Conservation (phyloP, 1,284 basidiomycete species). For the Stygiomarasmius scandens region DNA sequence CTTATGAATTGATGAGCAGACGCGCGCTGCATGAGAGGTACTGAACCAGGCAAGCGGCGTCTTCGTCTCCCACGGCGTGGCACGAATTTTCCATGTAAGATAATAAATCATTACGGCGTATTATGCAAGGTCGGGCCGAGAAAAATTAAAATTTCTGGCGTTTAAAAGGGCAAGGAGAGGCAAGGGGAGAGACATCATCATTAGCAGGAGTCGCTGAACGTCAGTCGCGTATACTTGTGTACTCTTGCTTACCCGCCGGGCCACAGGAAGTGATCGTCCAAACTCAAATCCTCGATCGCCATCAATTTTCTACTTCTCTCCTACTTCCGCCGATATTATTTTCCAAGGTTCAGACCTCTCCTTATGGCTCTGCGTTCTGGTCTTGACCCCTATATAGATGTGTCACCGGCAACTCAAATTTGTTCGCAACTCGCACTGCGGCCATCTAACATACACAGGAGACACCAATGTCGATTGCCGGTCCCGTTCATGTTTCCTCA, state of each 20-base stretch:
- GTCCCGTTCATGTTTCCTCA: conserved; percentile 45
- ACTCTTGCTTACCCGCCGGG: neutral
- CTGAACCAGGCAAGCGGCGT: too few relatives aligned
- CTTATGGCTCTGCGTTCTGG: conserved; percentile 22
- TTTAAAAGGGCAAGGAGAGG: conserved; percentile 15
- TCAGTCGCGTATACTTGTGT: neutral
- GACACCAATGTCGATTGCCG: conserved; percentile 59
- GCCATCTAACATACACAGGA: conserved; percentile 55
- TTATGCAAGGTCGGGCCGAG: conserved; percentile 13
- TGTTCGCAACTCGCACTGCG: conserved; percentile 50
- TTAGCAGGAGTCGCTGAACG: neutral
- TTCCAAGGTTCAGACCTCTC: too few relatives aligned
- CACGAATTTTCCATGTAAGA: conserved; percentile 15
- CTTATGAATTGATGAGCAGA: too few relatives aligned
- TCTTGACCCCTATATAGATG: conserved; percentile 41
- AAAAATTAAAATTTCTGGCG: conserved; percentile 5
- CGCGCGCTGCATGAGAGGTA: too few relatives aligned
- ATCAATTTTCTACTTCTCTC: conserved; percentile 32
- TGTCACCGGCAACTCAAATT: conserved; percentile 66
- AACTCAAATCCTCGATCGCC: neutral
- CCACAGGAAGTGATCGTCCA: neutral
- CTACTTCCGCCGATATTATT: conserved; percentile 69
- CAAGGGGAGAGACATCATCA: neutral
- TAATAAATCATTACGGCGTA: conserved; percentile 1
- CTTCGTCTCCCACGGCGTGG: too few relatives aligned